Percentiles rank a stretch among this genome's conserved stretches.
Conservation (phyloP, 495 filamentous ascomycete species). For the Penicillium ucsense region DNA sequence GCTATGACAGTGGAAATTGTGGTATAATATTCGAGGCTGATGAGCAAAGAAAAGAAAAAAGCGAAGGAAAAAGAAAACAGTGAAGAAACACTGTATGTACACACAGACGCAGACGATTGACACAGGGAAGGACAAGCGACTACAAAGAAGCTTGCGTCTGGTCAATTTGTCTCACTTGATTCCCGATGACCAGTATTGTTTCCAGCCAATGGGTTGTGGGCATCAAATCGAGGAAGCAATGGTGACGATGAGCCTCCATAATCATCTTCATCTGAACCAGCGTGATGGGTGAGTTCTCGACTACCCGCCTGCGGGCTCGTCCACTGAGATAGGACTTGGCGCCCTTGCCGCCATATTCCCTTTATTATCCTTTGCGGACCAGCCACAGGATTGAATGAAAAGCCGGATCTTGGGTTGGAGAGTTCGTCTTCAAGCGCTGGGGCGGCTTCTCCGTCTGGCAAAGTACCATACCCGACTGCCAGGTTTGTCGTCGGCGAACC, state of each 20-base stretch:
- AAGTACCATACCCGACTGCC: conserved; percentile 19
- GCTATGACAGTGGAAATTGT: too few relatives aligned
- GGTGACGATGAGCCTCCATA: conserved; percentile 9
- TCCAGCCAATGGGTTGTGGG: neutral
- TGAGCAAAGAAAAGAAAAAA: too few relatives aligned
- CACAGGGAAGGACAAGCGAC: too few relatives aligned
- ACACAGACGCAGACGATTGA: too few relatives aligned
- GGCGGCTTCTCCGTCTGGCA: conserved; percentile 11
- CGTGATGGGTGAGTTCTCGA: neutral
- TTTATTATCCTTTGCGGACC: conserved; percentile 23
- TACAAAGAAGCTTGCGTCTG: too few relatives aligned
- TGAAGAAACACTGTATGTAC: too few relatives aligned
- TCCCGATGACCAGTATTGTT: neutral
- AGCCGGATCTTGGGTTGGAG: neutral
- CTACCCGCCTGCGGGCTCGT: conserved; percentile 15
- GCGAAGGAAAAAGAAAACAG: too few relatives aligned
- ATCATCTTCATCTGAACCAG: neutral
- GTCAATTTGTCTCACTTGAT: too few relatives aligned
- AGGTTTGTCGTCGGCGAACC: too few relatives aligned
- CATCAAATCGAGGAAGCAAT: conserved; percentile 8
- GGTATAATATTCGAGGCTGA: too few relatives aligned
- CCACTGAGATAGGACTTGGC: conserved; percentile 19
- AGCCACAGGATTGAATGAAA: conserved; percentile 15
- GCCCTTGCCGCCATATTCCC: conserved; percentile 20
- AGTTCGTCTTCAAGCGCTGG: neutral